These are phyloP conservation scores for Saprolegnia diclina DNA, from an alignment of 352 stramenopile species.

Conservation along the genomic window DNA sequence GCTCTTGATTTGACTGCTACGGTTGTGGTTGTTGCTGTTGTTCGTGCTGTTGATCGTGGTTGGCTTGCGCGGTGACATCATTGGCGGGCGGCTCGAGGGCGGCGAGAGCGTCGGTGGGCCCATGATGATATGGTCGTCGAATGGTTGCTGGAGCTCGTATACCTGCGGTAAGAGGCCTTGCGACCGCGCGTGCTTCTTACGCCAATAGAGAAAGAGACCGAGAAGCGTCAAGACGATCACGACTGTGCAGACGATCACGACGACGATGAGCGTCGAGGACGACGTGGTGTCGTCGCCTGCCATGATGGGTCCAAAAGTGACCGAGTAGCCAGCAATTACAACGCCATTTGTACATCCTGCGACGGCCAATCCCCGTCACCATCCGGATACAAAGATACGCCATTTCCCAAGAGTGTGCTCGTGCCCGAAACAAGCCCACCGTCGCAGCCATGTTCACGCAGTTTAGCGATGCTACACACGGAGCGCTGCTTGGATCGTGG, in stretches of 20 bases:
- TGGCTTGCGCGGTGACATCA: too few relatives aligned
- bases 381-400: constrained; percentile 1
- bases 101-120: neutral
- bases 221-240: neutral
- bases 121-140: neutral
- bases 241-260: constrained; percentile 27
- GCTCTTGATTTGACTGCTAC: too few relatives aligned
- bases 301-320: neutral
- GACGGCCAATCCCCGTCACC: neutral
- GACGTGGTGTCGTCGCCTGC: constrained; percentile 29
- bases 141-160: neutral
- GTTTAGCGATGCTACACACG: neutral
- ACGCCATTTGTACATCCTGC: neutral
- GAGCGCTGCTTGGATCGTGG: neutral
- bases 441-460: neutral
- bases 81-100: too few relatives aligned
- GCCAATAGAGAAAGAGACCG: neutral
- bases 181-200: neutral
- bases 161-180: neutral
- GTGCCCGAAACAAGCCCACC: neutral
- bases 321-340: neutral
- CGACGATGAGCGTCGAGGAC: constrained; percentile 27
- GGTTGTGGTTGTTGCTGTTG: too few relatives aligned
- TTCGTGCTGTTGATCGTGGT: too few relatives aligned
- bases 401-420: neutral